A percentile compares a stretch with the other conserved stretches of the same genome.
Evolutionary conservation across 2,329 filamentous ascomycete genomes (phyloP).

Genomic region (Fonsecaea nubica): DNA sequence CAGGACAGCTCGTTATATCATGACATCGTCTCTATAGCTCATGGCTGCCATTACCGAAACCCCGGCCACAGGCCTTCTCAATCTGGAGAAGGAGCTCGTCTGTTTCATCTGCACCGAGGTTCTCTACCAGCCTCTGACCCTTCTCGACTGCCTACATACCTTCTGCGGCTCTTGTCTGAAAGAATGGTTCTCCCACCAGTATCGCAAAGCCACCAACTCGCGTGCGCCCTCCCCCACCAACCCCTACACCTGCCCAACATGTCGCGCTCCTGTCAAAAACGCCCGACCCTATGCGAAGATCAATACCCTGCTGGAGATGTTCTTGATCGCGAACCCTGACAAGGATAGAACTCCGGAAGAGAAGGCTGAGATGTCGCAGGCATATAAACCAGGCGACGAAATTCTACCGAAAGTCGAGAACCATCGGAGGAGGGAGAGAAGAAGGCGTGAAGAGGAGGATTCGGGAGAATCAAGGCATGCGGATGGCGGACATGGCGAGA

Average conservation of each 20-base stretch:
- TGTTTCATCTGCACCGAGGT: conserved; percentile 98
- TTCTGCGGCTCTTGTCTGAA: conserved; percentile 96
- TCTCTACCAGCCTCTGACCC: conserved; percentile 85
- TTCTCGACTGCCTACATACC: conserved; percentile 92
- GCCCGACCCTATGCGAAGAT: conserved; percentile 91
- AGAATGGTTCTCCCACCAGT: conserved; percentile 91
- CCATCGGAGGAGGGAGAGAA: conserved; percentile 56
- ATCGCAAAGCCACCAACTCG: conserved; percentile 58
- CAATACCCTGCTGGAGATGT: conserved; percentile 88
- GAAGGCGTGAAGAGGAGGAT: conserved; percentile 55
- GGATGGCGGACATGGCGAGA: conserved; percentile 65
- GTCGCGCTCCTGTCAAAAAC: conserved; percentile 82
- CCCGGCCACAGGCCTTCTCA: conserved; percentile 53
- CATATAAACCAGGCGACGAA: conserved; percentile 81
- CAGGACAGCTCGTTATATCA: not conserved
- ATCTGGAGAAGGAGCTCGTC: conserved; percentile 91
- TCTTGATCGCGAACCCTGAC: conserved; percentile 77
- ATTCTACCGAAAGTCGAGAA: conserved; percentile 70
- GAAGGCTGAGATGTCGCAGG: conserved; percentile 74
- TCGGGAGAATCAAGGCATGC: conserved; percentile 70
- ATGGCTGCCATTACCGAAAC: conserved; percentile 32
- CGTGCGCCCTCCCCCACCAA: conserved; percentile 48
- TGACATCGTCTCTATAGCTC: conserved; percentile 1
- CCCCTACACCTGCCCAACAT: conserved; percentile 88
- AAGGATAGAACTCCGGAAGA: conserved; percentile 74